These are phyloP conservation scores for Periconia macrospinosa DNA, from an alignment of 2,329 filamentous ascomycete species.

Conservation along the genomic window DNA sequence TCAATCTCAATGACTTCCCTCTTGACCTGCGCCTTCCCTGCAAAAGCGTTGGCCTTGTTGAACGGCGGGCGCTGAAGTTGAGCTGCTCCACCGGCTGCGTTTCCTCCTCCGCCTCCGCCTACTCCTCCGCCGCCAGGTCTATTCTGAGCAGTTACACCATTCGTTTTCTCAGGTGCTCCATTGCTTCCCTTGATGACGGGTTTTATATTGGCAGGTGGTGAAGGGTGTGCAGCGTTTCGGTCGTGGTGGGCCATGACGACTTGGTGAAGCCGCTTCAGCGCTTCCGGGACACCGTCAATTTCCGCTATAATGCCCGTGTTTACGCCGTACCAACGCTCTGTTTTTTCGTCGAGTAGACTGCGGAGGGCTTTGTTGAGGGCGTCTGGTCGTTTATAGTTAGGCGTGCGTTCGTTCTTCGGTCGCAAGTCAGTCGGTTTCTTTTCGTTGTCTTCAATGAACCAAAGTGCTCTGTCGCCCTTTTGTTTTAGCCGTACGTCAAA, in stretches of 20 bases:
- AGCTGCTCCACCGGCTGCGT: background rate
- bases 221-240: constrained; percentile 23
- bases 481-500: constrained; percentile 42
- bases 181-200: background rate
- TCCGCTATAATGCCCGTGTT: constrained; percentile 42
- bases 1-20: constrained; percentile 10
- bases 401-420: constrained; percentile 25
- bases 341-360: constrained; percentile 32
- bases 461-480: constrained; percentile 37
- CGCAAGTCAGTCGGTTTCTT: constrained; percentile 24
- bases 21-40: background rate
- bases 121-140: background rate
- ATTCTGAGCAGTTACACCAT: background rate
- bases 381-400: constrained; percentile 32
- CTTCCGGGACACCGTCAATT: constrained; percentile 37
- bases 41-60: background rate
- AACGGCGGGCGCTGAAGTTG: background rate
- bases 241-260: constrained; percentile 39
- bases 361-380: constrained; percentile 35
- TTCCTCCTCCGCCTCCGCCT: background rate
- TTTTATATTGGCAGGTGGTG: background rate
- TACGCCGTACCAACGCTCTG: constrained; percentile 43
- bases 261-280: constrained; percentile 42
- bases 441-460: constrained; percentile 42
- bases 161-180: background rate